Base-by-base conservation (phyloP, 2,329 filamentous ascomycete species). In the Akanthomyces muscarius region DNA sequence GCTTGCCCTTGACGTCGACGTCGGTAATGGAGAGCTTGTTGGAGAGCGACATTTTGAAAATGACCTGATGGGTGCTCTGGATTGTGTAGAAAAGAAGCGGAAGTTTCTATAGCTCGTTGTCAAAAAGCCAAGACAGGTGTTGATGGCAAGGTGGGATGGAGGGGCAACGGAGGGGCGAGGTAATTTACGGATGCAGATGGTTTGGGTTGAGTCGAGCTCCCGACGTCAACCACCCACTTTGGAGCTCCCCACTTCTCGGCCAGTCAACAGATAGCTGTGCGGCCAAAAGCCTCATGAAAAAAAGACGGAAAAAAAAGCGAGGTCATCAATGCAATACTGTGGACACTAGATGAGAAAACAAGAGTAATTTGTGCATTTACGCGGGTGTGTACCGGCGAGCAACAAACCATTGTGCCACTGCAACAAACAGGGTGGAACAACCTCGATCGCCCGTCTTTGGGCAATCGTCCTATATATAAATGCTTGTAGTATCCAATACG, bases 11-110 rank as follows among this genome's bases (percentile, higher is more conserved):
- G 80, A 99, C 85, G 80, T 99, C 93, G 74, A 96, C 89, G 76
- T 99, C 94, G 69, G 88, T 91, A 80, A 99, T 97, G 71, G 92
- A 91, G 73, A 99, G 91, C 86, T 99, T 99, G 87, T 88, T 97
- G 73, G 93, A 91, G 76, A 99, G 91, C 88, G 95, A 98, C 95
- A 99, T 99, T 65, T 73, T 87, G 75, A 68, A 65, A 62, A 67
- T 69, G 65, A 55, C 48, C 55, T 33, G 11, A 21, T 30, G 3
- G 3, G n/a, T 16, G 4, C 30, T 52, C 18, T 51, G 8, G 23
- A 52, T 11, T 52, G 47, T 33, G 36, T 33, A 53, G 18, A 5
- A 45, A 28, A 53, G 33, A 18, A 53, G 33, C 11, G 52, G 33
- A 30, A 23, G 57, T 36, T 25, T 45, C 16, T 23, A 23, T 61